These are phyloP conservation scores for Wickerhamiella sergipiensis DNA, from an alignment of 805 yeast genomes.

Conservation along the genomic window DNA sequence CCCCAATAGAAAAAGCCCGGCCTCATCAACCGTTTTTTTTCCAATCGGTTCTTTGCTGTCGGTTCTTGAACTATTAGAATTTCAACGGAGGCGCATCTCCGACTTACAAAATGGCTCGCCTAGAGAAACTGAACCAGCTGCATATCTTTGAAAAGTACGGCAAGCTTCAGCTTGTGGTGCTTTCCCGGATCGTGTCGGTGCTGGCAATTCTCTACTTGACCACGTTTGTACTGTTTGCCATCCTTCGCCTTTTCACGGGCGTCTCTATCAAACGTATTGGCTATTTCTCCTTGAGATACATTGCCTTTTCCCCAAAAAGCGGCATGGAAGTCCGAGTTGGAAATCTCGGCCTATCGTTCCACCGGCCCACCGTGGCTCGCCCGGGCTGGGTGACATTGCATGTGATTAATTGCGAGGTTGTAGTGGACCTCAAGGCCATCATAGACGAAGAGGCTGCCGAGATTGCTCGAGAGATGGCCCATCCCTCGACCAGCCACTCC, in stretches of 20 bases:
- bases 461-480: not conserved
- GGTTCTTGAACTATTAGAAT: no score
- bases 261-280: constrained; percentile 30
- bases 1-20: not conserved
- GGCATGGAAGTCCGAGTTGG: constrained; percentile 26
- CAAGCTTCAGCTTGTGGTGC: constrained; percentile 16
- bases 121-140: not conserved
- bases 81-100: no score
- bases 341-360: constrained; percentile 24
- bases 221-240: constrained; percentile 26
- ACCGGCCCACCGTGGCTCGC: constrained; percentile 28
- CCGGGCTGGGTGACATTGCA: constrained; percentile 28
- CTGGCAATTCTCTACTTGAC: constrained; percentile 18
- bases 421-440: constrained; percentile 16
- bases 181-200: constrained; percentile 14
- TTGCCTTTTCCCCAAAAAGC: constrained; percentile 22
- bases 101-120: not conserved
- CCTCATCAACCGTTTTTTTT: not conserved
- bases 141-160: constrained; percentile 14
- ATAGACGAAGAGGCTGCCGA: constrained; percentile 6
- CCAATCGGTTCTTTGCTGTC: no score
- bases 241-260: constrained; percentile 28
- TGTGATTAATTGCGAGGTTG: constrained; percentile 22
- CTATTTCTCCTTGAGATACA: constrained; percentile 27
- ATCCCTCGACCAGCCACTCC: not conserved